phyloP scores from a whole-genome alignment of 2,329 filamentous ascomycete species.

The Penicillium sp. region DNA sequence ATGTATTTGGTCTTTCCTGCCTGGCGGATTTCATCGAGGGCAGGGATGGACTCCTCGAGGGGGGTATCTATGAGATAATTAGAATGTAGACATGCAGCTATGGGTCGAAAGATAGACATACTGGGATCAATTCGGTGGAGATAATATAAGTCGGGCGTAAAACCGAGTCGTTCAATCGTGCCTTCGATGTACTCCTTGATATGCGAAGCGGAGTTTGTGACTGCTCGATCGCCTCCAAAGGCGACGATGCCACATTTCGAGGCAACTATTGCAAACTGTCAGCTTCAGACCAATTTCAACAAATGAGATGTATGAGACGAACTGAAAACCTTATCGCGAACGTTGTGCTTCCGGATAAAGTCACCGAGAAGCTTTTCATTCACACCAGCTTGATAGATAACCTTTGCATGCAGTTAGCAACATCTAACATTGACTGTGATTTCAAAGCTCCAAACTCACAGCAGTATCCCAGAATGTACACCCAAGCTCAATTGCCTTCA shows the following conservation, averaged over 20 bases:
- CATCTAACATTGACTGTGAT: not conserved
- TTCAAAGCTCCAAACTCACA: conserved; percentile 35
- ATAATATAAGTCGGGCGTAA: conserved; percentile 55
- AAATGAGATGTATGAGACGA: conserved; percentile 22
- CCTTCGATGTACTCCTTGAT: conserved; percentile 58
- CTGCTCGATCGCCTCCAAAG: conserved; percentile 39
- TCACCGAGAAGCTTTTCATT: conserved; percentile 59
- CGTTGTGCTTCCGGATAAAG: conserved; percentile 59
- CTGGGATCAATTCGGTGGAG: conserved; percentile 55
- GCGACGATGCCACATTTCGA: conserved; percentile 56
- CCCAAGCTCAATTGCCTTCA: conserved; percentile 57
- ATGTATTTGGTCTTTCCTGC: conserved; percentile 58
- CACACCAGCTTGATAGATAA: conserved; percentile 54
- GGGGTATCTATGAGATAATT: conserved; percentile 44
- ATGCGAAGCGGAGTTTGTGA: conserved; percentile 55
- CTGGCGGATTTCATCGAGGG: conserved; percentile 55
- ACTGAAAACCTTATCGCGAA: conserved; percentile 59
- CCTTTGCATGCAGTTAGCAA: conserved; percentile 36
- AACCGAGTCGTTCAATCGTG: conserved; percentile 57
- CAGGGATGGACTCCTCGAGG: conserved; percentile 55
- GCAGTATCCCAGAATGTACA: conserved; percentile 58
- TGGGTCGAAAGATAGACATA: conserved; percentile 28
- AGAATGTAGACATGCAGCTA: not conserved
- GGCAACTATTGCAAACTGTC: conserved; percentile 45
- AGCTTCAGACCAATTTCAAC: not conserved